Percentiles rank a stretch among this genome's conserved stretches.
Conservation (phyloP, 495 filamentous ascomycete genomes). For the Zalerion maritima region DNA sequence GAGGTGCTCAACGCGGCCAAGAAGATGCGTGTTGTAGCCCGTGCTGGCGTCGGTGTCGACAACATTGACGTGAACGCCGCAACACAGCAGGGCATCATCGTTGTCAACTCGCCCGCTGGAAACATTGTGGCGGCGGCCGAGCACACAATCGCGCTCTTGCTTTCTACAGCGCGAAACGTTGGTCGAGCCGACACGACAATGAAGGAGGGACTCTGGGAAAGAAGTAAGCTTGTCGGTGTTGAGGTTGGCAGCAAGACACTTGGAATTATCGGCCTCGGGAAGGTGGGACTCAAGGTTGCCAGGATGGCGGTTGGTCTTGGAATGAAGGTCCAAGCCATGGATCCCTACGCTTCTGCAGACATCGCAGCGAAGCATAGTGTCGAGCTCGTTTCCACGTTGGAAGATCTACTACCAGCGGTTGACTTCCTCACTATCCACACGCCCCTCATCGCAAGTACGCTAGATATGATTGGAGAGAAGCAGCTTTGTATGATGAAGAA, state of each 20-base stretch:
- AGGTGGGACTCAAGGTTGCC: slow-evolving; percentile 59
- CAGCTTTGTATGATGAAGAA: slow-evolving; percentile 56
- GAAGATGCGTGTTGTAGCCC: slow-evolving; percentile 54
- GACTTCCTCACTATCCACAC: slow-evolving; percentile 69
- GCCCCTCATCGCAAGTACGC: slow-evolving; percentile 54
- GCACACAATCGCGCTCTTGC: slow-evolving; percentile 51
- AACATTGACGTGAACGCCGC: slow-evolving; percentile 58
- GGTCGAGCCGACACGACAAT: slow-evolving; percentile 41
- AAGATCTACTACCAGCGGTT: slow-evolving; percentile 40
- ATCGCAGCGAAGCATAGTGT: slow-evolving; percentile 45
- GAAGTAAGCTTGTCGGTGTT: slow-evolving; percentile 51
- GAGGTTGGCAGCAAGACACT: slow-evolving; percentile 58
- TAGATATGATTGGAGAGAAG: slow-evolving; percentile 43
- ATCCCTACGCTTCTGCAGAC: slow-evolving; percentile 51
- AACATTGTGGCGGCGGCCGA: slow-evolving; percentile 61
- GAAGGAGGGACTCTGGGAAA: slow-evolving; percentile 51
- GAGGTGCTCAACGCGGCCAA: slow-evolving; percentile 40
- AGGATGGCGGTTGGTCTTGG: slow-evolving; percentile 52
- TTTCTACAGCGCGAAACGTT: slow-evolving; percentile 50
- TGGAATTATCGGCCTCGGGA: slow-evolving; percentile 54
- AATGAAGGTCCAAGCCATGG: slow-evolving; percentile 50
- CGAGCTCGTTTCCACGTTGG: slow-evolving; percentile 33
- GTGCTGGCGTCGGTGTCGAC: slow-evolving; percentile 62
- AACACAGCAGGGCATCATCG: slow-evolving; percentile 50
- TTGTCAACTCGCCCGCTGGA: slow-evolving; percentile 54